Evolutionary conservation across 2,329 filamentous ascomycete species (phyloP), one percentile per base, ranked within the genome.

Genomic region (Sarocladiaceae sp.): DNA sequence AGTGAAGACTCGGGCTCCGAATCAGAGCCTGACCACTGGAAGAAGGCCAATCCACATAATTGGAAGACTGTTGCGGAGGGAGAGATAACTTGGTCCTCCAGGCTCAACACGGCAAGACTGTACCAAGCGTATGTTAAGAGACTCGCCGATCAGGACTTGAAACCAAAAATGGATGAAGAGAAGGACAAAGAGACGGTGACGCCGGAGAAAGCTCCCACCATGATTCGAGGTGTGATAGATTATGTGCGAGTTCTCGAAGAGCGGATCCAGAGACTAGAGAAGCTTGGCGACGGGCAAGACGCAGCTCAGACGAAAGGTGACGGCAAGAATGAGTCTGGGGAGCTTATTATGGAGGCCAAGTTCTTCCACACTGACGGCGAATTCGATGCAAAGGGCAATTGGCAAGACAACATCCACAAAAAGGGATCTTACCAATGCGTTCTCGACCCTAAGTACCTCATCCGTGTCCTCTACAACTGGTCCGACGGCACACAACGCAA

Each of bases 341-440:
- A 7, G 6, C 33, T 36, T 5, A 7, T 36, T n/a, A 7, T 36
- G 33, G 15, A 7, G 5, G 33, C 18, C 6, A 36, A n/a, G 33
- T 36, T 36, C 33, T 36, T 36, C 33, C 33, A 36, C 15, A 17
- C 33, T 10, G 2, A 50, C 20, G 0, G 52, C 28, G 15, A 56
- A 51, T 10, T 48, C 18, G 13, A 53, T n/a, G 15, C 46, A 13
- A 13, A 52, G 20, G 2, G 62, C 58, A 5, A n/a, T n/a, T 36
- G 33, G 33, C 6, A 8, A 36, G 15, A 36, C 33, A 36, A 36
- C 18, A 36, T n/a, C 5, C 33, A 17, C 12, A 36, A n/a, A 36
- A 36, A 36, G 33, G 33, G 33, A 5, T 36, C 33, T 36, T 36
- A 36, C 15, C 33, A 36, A n/a, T 36, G 33, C 15, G 15, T n/a